These are phyloP conservation scores for Pyrenochaeta sp. DNA, from an alignment of 2,329 filamentous ascomycete genomes.

Conservation along the genomic window DNA sequence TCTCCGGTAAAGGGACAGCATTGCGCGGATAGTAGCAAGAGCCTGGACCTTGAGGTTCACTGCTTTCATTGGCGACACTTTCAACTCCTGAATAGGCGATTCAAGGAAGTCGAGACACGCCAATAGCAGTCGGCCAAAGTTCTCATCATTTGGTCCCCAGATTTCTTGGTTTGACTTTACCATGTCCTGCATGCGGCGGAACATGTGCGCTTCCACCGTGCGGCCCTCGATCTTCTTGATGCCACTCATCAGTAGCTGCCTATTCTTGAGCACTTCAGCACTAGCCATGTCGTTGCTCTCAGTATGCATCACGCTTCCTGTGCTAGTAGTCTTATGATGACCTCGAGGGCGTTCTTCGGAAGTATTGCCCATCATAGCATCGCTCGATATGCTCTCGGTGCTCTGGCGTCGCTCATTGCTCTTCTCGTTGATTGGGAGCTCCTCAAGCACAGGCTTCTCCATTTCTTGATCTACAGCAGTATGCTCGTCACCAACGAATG, in stretches of 20 bases:
- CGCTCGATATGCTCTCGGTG: slow-evolving; percentile 34
- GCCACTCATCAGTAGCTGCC: slow-evolving; percentile 74
- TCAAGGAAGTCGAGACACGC: slow-evolving; percentile 78
- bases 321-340: slow-evolving; percentile 50
- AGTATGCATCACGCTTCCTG: slow-evolving; percentile 44
- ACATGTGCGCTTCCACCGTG: slow-evolving; percentile 81
- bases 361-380: slow-evolving; percentile 37
- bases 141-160: slow-evolving; percentile 72
- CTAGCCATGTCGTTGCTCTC: slow-evolving; percentile 43
- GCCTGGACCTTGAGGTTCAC: slow-evolving; percentile 79
- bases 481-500: slow-evolving; percentile 53
- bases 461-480: slow-evolving; percentile 35
- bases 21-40: slow-evolving; percentile 75
- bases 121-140: slow-evolving; percentile 72
- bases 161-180: slow-evolving; percentile 70
- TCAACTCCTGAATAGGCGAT: slow-evolving; percentile 57
- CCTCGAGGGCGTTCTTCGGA: slow-evolving; percentile 36
- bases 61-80: slow-evolving; percentile 68
- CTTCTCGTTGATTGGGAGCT: slow-evolving; percentile 61
- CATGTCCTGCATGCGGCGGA: slow-evolving; percentile 79
- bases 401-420: slow-evolving; percentile 45
- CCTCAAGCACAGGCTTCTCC: slow-evolving; percentile 58
- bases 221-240: slow-evolving; percentile 76
- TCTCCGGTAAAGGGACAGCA: slow-evolving; percentile 73
- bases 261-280: slow-evolving; percentile 55